Evolutionary conservation across 345 rosid species (phyloP).

Genomic region (Rubroshorea leprosula): DNA sequence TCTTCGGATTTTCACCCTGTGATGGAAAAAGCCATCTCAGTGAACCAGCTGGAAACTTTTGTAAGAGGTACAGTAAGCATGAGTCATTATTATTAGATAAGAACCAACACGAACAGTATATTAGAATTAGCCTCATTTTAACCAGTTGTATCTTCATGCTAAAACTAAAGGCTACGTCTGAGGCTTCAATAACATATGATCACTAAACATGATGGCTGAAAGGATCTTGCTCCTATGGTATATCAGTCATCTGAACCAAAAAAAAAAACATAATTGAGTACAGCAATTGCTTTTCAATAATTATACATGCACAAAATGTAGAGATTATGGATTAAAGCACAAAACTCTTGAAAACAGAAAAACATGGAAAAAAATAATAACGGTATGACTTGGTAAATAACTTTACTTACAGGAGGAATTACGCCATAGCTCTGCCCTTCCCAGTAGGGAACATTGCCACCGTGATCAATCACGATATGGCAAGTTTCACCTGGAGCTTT

Average conservation of each 20-base stretch:
- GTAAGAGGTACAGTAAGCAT: neutral
- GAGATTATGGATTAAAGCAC: no score
- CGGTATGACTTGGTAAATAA: no score
- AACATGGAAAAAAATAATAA: no score
- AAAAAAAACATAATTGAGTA: neutral
- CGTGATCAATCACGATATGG: conserved; percentile 91
- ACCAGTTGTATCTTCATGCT: neutral
- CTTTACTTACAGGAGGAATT: conserved; percentile 86
- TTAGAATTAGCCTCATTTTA: no score
- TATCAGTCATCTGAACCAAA: no score
- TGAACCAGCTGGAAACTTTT: neutral
- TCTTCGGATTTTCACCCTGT: conserved; percentile 98
- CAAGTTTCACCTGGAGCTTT: conserved; percentile 98
- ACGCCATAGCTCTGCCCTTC: conserved; percentile 99
- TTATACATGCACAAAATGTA: no score
- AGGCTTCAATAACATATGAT: neutral
- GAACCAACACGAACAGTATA: neutral
- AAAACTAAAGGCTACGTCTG: no score
- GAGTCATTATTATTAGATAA: no score
- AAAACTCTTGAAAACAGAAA: no score
- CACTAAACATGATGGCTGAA: no score
- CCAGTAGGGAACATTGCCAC: conserved; percentile 94
- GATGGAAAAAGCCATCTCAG: conserved; percentile 4
- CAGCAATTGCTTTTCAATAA: no score
- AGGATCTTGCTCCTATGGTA: no score